A percentile compares a stretch with the other conserved stretches of the same genome.
These are phyloP conservation scores for Pseudocercospora macadamiae DNA, from an alignment of 2,329 filamentous ascomycete species.

Conservation along the genomic window DNA sequence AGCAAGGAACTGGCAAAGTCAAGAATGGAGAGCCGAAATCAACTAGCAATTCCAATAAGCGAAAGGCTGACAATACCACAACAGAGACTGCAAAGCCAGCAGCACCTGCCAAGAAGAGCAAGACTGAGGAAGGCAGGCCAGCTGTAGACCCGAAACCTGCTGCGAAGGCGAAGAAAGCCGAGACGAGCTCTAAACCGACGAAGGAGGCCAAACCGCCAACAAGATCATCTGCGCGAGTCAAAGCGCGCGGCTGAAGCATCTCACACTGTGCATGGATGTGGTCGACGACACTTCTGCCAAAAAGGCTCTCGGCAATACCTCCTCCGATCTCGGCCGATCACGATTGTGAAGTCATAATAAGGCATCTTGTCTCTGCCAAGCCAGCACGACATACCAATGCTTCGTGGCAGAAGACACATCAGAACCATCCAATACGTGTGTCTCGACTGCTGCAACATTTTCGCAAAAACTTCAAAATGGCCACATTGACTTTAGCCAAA, in stretches of 20 bases:
- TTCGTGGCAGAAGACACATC: background rate
- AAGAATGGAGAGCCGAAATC: background rate
- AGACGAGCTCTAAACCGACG: background rate
- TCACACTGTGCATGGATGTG: no score
- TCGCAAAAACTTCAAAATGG: constrained; percentile 39
- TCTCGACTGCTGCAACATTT: background rate
- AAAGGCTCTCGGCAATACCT: background rate
- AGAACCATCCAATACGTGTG: no score
- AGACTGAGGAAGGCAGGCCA: background rate
- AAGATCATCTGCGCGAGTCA: background rate
- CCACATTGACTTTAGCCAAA: constrained; percentile 51
- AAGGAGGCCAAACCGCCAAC: background rate
- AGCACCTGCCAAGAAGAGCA: constrained; percentile 6
- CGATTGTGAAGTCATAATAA: background rate
- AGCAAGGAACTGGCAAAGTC: background rate
- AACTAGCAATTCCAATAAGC: background rate
- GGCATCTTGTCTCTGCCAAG: background rate
- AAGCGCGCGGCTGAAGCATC: background rate
- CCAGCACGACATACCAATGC: background rate
- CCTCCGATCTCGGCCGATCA: constrained; percentile 12
- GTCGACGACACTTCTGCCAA: background rate
- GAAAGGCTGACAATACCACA: background rate
- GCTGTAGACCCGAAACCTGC: no score
- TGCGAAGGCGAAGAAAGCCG: background rate
- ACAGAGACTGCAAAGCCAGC: background rate